Evolutionary conservation across 306 rosid genomes (phyloP).

Genomic region (Quercus cerris): DNA sequence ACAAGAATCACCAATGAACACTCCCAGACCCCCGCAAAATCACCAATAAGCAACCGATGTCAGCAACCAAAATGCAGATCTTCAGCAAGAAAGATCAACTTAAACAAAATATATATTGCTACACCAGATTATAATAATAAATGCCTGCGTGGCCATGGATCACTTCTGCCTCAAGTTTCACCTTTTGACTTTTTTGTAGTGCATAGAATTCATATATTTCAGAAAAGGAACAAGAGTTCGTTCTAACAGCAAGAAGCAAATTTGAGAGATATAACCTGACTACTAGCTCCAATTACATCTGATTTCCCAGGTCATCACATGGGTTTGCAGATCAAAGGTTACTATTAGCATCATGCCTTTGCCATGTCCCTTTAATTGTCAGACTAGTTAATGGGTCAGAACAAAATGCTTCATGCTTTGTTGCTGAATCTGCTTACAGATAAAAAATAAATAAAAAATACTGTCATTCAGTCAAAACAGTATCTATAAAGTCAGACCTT

Average conservation of each 20-base stretch:
- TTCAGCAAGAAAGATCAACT: not conserved
- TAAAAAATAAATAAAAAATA: slow-evolving; percentile 9
- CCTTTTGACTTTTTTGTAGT: slow-evolving; percentile 7
- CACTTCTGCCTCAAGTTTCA: slow-evolving; percentile 1
- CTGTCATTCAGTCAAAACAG: slow-evolving; percentile 4
- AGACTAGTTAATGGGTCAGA: not conserved
- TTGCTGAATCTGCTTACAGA: slow-evolving; percentile 26
- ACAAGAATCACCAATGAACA: not conserved
- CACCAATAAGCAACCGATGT: not conserved
- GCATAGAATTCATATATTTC: slow-evolving; percentile 13
- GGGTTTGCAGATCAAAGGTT: slow-evolving; percentile 19
- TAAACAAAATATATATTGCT: not conserved
- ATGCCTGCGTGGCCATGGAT: not conserved
- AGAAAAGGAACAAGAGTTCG: slow-evolving; percentile 13
- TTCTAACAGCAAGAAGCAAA: slow-evolving; percentile 17
- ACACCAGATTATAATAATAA: not conserved
- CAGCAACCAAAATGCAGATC: not conserved
- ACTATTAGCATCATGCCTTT: slow-evolving; percentile 11
- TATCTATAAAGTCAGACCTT: not conserved
- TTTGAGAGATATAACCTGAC: slow-evolving; percentile 4
- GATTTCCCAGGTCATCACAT: not conserved
- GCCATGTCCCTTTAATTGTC: slow-evolving; percentile 16
- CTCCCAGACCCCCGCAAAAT: not conserved
- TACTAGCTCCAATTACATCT: slow-evolving; percentile 9
- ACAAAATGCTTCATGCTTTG: slow-evolving; percentile 4